These are phyloP conservation scores for Fonsecaea pedrosoi DNA, from an alignment of 2,329 filamentous ascomycete species.

Conservation along the genomic window DNA sequence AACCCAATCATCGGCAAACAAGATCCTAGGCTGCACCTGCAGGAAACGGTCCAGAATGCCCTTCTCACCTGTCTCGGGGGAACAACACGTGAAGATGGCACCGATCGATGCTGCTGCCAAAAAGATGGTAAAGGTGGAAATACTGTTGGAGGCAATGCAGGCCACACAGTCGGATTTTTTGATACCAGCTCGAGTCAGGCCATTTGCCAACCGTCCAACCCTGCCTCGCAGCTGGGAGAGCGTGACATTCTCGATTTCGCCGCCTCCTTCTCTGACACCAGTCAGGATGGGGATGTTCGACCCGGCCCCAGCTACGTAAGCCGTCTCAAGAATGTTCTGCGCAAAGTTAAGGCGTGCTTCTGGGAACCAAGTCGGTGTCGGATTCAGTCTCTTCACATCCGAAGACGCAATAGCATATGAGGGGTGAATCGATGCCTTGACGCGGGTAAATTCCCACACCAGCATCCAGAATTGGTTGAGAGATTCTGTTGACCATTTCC, in stretches of 20 bases:
- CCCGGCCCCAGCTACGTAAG: slow-evolving; percentile 62
- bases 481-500: slow-evolving; percentile 19
- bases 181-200: slow-evolving; percentile 70
- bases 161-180: slow-evolving; percentile 74
- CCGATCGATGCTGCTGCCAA: slow-evolving; percentile 73
- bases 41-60: slow-evolving; percentile 75
- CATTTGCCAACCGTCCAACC: slow-evolving; percentile 66
- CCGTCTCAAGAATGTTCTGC: slow-evolving; percentile 72
- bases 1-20: slow-evolving; percentile 82
- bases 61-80: slow-evolving; percentile 81
- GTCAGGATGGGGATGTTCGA: slow-evolving; percentile 69
- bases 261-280: slow-evolving; percentile 58
- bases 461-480: slow-evolving; percentile 23
- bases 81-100: slow-evolving; percentile 75
- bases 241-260: slow-evolving; percentile 57
- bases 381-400: not conserved
- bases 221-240: slow-evolving; percentile 69
- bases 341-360: slow-evolving; percentile 77
- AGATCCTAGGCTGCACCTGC: slow-evolving; percentile 75
- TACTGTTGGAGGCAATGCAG: slow-evolving; percentile 73
- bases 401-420: slow-evolving; percentile 44
- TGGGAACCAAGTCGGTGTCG: slow-evolving; percentile 38
- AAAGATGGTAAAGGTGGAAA: slow-evolving; percentile 74
- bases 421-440: slow-evolving; percentile 41
- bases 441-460: slow-evolving; percentile 22